Base-by-base conservation (phyloP, 108 stramenopile genomes). In the Cyclotella baltica region DNA sequence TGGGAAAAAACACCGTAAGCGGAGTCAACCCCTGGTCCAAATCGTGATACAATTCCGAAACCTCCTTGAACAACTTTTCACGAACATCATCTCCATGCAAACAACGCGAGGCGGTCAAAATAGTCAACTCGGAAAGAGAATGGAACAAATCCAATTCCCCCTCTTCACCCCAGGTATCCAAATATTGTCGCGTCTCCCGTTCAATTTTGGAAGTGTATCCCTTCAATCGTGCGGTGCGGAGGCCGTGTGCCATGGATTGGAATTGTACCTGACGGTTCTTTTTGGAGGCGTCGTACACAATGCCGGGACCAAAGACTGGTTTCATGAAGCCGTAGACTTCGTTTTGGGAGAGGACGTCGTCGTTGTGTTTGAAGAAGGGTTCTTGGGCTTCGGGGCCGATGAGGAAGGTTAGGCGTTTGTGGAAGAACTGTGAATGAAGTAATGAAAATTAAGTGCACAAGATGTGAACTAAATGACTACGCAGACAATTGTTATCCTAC, bases 31-130 rank as follows among this genome's bases (percentile, higher is more conserved):
- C 99, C 63, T 97, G 87, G 81, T 99, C 99, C 56, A 99, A 81
- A 79, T 98, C 97, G 73, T 97, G 96, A 72, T 98, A 99, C 59
- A 99, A 73, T 11, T 92, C 78, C 31, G 94, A 85, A 34, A 99
- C 95, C 72, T 99, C 96, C 40, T 89, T 88, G 87, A 98, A 98
- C 71, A 99, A 77, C 67, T 93, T 92, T 79, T 97, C 96, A 16
- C 98, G 93, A 22, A 99, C 98, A 77, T 99, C 99, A 62, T 98
- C 97, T 57, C 99, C 99, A 67, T 99, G 98, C 16, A 99, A 85
- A 70, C 98, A 98, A 6, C 98, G 86, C 18, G 90, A 92, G 20
- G 99, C 93, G 3, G 99, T 99, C 43, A 98, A 77, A 76, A 99
- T 99, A 48, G 98, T 99, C 70, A 99, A 81, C 71, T 98, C 97